Percentiles rank a stretch among this genome's conserved stretches.
phyloP scores from a whole-genome alignment of 2,329 filamentous ascomycete genomes.

The Talaromyces sp. region DNA sequence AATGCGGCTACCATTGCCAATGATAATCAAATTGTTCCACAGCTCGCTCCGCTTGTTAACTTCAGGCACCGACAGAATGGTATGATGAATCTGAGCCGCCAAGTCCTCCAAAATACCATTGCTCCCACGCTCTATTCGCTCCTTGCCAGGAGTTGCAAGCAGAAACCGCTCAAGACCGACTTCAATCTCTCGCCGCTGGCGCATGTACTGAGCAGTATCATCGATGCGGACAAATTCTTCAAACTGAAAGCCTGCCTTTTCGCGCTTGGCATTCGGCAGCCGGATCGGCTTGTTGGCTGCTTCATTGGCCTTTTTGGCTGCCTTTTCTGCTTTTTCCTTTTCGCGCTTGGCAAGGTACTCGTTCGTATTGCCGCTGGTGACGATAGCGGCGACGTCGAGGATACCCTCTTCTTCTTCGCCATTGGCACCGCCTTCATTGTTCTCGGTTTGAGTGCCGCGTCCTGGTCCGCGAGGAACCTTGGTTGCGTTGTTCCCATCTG shows the following conservation, averaged over 20 bases:
- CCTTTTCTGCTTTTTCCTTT: conserved; percentile 55
- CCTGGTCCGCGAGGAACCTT: conserved; percentile 49
- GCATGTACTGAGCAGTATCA: conserved; percentile 47
- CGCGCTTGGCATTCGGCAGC: conserved; percentile 54
- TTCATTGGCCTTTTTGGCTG: conserved; percentile 43
- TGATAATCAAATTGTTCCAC: conserved; percentile 88
- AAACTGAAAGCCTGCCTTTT: conserved; percentile 55
- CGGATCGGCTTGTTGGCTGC: conserved; percentile 44
- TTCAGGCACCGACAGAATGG: conserved; percentile 76
- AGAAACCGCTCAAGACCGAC: conserved; percentile 59
- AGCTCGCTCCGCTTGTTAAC: conserved; percentile 76
- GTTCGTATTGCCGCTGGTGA: conserved; percentile 54
- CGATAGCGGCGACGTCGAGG: conserved; percentile 60
- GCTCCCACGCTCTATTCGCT: conserved; percentile 26
- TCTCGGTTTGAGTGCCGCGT: conserved; percentile 48
- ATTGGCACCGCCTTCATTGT: conserved; percentile 23
- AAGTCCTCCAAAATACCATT: conserved; percentile 75
- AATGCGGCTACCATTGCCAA: conserved; percentile 74
- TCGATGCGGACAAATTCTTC: conserved; percentile 53
- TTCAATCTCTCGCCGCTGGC: conserved; percentile 51
- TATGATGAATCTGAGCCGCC: conserved; percentile 74
- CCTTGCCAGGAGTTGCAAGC: conserved; percentile 41
- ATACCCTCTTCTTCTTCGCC: conserved; percentile 56
- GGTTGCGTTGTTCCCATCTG: conserved; percentile 33
- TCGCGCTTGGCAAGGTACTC: conserved; percentile 59